Percentiles rank a stretch among this genome's conserved stretches.
Evolutionary conservation across 2,329 filamentous ascomycete genomes (phyloP).

Genomic region (Monilinia fructicola): DNA sequence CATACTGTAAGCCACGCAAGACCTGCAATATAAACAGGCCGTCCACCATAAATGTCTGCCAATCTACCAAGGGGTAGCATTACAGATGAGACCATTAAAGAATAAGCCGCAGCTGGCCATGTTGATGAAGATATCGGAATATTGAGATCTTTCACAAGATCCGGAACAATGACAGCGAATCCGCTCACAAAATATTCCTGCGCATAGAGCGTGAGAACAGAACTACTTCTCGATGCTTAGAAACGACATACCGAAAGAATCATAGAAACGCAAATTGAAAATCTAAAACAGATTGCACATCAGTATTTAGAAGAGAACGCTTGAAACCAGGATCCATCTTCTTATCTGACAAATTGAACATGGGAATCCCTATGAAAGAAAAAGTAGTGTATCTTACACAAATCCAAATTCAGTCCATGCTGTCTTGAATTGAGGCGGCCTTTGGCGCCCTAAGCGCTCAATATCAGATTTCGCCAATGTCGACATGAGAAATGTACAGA

Average conservation of each 20-base stretch:
- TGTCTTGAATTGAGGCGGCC: slow-evolving; percentile 22
- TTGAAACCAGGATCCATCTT: neutral
- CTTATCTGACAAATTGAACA: neutral
- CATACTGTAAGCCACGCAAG: slow-evolving; percentile 64
- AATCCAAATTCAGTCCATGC: slow-evolving; percentile 23
- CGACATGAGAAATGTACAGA: slow-evolving; percentile 11
- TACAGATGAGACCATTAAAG: slow-evolving; percentile 51
- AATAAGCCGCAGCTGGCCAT: slow-evolving; percentile 62
- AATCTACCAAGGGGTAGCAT: slow-evolving; percentile 62
- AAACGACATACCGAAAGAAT: slow-evolving; percentile 20
- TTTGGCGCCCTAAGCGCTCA: slow-evolving; percentile 23
- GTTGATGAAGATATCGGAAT: slow-evolving; percentile 60
- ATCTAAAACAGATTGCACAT: slow-evolving; percentile 3
- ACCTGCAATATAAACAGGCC: slow-evolving; percentile 55
- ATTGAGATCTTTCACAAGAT: slow-evolving; percentile 56
- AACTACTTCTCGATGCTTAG: neutral
- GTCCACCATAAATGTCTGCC: slow-evolving; percentile 60
- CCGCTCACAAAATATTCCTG: slow-evolving; percentile 67
- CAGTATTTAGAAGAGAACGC: neutral
- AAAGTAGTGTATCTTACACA: slow-evolving; percentile 14
- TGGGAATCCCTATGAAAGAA: neutral
- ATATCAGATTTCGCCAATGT: slow-evolving; percentile 19
- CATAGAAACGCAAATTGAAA: slow-evolving; percentile 20
- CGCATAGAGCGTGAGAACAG: neutral
- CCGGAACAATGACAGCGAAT: slow-evolving; percentile 68